phyloP scores from a whole-genome alignment of 2,329 filamentous ascomycete species.

The Phaeoacremonium minimum region DNA sequence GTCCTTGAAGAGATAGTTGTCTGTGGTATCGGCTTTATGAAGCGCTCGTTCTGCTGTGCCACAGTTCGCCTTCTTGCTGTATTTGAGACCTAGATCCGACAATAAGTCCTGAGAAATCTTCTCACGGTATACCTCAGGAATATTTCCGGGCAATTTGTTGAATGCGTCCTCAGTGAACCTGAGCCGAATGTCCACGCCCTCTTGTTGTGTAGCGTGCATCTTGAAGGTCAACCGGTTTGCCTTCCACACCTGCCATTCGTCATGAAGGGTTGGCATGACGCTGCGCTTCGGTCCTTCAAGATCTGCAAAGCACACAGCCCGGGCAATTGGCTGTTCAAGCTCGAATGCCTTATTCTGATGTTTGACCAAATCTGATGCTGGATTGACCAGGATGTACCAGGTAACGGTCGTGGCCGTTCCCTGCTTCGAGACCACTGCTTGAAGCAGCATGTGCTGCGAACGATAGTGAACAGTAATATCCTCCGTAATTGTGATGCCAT shows the following conservation, averaged over 20 bases:
- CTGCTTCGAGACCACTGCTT: too few relatives aligned
- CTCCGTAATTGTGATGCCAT: neutral
- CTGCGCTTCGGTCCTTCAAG: neutral
- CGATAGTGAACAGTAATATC: neutral
- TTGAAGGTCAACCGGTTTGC: too few relatives aligned
- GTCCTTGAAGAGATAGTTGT: constrained; percentile 24
- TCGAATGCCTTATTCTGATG: too few relatives aligned
- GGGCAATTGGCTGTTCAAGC: constrained; percentile 8
- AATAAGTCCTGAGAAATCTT: neutral
- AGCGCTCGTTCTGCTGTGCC: constrained; percentile 23
- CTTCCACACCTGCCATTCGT: too few relatives aligned
- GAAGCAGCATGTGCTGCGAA: neutral
- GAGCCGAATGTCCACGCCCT: too few relatives aligned
- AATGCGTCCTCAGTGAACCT: neutral
- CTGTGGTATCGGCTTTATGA: constrained; percentile 5
- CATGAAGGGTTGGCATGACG: neutral
- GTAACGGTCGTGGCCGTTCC: too few relatives aligned
- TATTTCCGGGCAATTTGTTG: neutral
- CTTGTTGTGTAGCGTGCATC: neutral
- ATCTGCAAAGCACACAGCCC: constrained; percentile 4
- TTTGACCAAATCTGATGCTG: too few relatives aligned
- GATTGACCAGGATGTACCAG: constrained; percentile 1
- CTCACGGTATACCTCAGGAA: neutral
- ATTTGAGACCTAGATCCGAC: neutral
- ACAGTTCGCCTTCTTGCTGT: constrained; percentile 13